Evolutionary conservation across 805 yeast genomes (phyloP).

Genomic region (Cyberlindnera xishuangbannaensis): DNA sequence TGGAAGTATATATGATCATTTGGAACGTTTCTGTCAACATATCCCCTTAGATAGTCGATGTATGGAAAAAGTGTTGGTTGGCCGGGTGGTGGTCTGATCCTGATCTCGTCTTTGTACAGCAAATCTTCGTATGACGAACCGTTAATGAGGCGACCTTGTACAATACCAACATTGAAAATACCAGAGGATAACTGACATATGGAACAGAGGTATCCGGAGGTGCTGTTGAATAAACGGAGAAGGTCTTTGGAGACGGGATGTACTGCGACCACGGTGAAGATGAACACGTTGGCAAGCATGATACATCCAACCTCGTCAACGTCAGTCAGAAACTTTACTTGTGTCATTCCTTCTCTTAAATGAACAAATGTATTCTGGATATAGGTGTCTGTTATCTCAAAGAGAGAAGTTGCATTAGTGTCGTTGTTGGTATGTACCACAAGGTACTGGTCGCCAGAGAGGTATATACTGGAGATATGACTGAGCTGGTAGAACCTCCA

Average conservation of each 20-base stretch:
- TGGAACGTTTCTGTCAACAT: slow-evolving; percentile 7
- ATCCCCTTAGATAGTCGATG: slow-evolving; percentile 12
- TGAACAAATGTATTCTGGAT: slow-evolving; percentile 11
- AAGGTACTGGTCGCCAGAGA: slow-evolving; percentile 13
- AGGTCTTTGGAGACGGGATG: slow-evolving; percentile 18
- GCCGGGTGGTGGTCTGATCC: slow-evolving; percentile 6
- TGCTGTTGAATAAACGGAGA: slow-evolving; percentile 9
- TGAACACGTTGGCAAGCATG: slow-evolving; percentile 15
- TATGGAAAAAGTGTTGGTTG: slow-evolving; percentile 11
- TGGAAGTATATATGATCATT: slow-evolving; percentile 1
- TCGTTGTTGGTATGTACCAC: slow-evolving; percentile 8
- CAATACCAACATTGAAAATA: slow-evolving; percentile 4
- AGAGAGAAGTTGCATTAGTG: slow-evolving; percentile 7
- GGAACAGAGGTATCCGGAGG: slow-evolving; percentile 10
- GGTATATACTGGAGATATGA: slow-evolving; percentile 12
- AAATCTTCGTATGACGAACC: slow-evolving; percentile 13
- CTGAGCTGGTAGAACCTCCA: slow-evolving; percentile 17
- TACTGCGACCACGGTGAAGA: slow-evolving; percentile 17
- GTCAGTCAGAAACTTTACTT: neutral
- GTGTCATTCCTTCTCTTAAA: slow-evolving; percentile 2
- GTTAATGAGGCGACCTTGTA: slow-evolving; percentile 4
- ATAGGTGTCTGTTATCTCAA: slow-evolving; percentile 13
- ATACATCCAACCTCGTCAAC: slow-evolving; percentile 12
- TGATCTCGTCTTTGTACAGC: slow-evolving; percentile 12
- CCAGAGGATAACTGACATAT: slow-evolving; percentile 15